Conservation (phyloP, 1,139 yeast genomes). For the Protomyces inouyei region DNA sequence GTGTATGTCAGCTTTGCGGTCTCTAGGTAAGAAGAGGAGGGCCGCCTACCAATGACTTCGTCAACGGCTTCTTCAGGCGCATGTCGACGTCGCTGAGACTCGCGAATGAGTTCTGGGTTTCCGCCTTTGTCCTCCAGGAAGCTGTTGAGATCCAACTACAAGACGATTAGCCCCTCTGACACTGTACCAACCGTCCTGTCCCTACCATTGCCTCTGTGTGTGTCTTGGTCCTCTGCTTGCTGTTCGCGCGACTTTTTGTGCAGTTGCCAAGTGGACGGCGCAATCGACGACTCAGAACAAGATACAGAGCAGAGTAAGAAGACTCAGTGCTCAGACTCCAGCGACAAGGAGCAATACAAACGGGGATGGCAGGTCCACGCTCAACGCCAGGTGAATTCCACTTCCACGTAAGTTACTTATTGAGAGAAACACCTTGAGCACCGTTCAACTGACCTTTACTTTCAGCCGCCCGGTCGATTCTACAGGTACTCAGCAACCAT, state of each 20-base stretch:
- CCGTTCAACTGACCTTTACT: neutral
- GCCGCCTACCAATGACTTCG: conserved; percentile 71
- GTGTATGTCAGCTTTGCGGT: neutral
- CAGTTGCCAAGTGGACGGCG: neutral
- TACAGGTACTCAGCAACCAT: conserved; percentile 35
- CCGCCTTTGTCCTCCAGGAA: conserved; percentile 28
- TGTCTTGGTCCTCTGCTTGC: neutral
- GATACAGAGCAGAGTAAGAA: neutral
- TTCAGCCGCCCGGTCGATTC: conserved; percentile 19
- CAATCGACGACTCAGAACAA: neutral
- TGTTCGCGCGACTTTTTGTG: neutral
- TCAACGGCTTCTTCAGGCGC: conserved; percentile 92
- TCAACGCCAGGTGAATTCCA: conserved; percentile 21
- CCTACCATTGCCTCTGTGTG: neutral
- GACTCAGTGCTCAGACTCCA: neutral
- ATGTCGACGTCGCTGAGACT: conserved; percentile 90
- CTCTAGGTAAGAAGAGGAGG: too few relatives aligned
- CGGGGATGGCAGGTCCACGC: conserved; percentile 1
- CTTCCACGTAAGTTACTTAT: conserved; percentile 4
- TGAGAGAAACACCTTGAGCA: too few relatives aligned
- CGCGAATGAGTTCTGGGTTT: conserved; percentile 83
- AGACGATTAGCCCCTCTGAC: neutral
- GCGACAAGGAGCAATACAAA: neutral
- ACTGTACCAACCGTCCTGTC: neutral
- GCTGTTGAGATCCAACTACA: conserved; percentile 27